A percentile compares a stretch with the other conserved stretches of the same genome.
These are phyloP conservation scores for Amanita subjunquillea DNA, from an alignment of 768 basidiomycete genomes.

Conservation along the genomic window DNA sequence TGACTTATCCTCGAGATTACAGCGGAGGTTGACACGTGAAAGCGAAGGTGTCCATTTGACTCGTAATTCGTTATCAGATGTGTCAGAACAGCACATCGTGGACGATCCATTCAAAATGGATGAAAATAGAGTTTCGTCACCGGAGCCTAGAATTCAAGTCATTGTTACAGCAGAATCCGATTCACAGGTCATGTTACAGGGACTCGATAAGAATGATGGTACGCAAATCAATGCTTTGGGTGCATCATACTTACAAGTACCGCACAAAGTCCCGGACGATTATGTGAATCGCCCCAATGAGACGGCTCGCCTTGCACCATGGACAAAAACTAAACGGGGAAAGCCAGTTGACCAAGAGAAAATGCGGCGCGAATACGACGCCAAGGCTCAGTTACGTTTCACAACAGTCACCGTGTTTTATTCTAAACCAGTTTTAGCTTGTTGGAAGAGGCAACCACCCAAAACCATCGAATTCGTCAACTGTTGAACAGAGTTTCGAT, in stretches of 20 bases:
- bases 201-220: neutral
- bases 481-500: conserved; percentile 55
- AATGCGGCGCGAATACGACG: conserved; percentile 46
- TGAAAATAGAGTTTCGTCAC: neutral
- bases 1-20: neutral
- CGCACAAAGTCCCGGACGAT: neutral
- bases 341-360: conserved; percentile 10
- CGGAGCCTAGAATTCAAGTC: conserved; percentile 1
- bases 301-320: neutral
- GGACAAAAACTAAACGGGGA: conserved; percentile 1
- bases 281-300: neutral
- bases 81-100: conserved; percentile 13
- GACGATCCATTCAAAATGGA: conserved; percentile 5
- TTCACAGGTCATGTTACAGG: neutral
- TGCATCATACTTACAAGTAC: neutral
- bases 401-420: neutral
- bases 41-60: conserved; percentile 36
- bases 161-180: conserved; percentile 4
- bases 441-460: conserved; percentile 44
- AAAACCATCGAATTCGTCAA: conserved; percentile 63
- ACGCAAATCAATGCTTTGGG: neutral
- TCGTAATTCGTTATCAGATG: conserved; percentile 35
- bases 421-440: conserved; percentile 28
- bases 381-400: conserved; percentile 40
- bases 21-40: conserved; percentile 15